Evolutionary conservation across 2,329 filamentous ascomycete genomes (phyloP), one percentile per base, ranked within the genome.

Genomic region (Nemania sp.): DNA sequence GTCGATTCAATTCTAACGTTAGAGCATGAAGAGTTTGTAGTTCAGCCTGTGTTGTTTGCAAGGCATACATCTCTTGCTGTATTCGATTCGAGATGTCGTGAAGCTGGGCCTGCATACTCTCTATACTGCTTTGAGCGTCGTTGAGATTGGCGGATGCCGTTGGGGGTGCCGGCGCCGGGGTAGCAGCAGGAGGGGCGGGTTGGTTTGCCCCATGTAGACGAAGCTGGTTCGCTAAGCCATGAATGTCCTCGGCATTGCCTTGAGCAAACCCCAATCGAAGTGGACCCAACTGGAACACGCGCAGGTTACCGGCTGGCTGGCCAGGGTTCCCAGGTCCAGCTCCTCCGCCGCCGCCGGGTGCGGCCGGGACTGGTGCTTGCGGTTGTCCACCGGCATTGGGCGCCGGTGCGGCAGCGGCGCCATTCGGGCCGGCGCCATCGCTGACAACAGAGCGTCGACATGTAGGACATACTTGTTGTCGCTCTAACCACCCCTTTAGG

Each of bases 381-480:
- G 71, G 68, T 46, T 74, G 76, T 43, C 65, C 71, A 49, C 60
- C 67, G 21, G 46, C 57, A 56, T 77, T 74, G 51, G 73, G 72
- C 17, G 70, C 73, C 3, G 39, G 48, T 12, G 67, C 68, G 48
- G 70, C 69, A 57, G 59, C 60, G 10, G 73, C 71, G n/a, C 73
- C 73, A 60, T 76, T 78, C 57, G 71, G 70, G 48, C 72, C 60
- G 43, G 72, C 63, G 64, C 71, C 77, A 2, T 83, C 82, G 39
- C 92, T 79, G 11, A 92, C 90, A 15, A 97, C 95, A 15, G 94
- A 88, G 52, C 90, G 86, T 68, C 95, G 87, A 74, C 95, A 99
- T 2, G 92, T 99, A 6, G 95, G 95, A 73, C 95, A 99, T 35
- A 96, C 93, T 77, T 99, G 95, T 75, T 99, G 95, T 65, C 95